phyloP scores from a whole-genome alignment of 352 stramenopile species.

The Phytophthora pinifolia region DNA sequence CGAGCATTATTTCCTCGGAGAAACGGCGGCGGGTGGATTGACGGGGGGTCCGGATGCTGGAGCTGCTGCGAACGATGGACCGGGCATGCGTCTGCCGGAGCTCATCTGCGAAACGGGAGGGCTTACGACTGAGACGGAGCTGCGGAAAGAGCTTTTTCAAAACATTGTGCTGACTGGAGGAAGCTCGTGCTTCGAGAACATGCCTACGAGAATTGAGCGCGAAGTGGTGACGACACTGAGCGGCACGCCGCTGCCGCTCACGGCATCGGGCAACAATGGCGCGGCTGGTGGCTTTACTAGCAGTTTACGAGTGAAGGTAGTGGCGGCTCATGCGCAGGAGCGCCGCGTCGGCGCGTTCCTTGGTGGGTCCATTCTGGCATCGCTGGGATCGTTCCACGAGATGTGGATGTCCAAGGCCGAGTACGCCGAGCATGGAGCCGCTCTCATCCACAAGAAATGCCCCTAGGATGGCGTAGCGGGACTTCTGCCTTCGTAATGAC shows the following conservation, averaged over 20 bases:
- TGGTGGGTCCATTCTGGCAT: constrained; percentile 96
- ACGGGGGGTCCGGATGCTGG: constrained; percentile 6
- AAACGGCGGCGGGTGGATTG: constrained; percentile 2
- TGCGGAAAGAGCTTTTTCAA: constrained; percentile 80
- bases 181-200: constrained; percentile 82
- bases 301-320: constrained; percentile 68
- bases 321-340: constrained; percentile 66
- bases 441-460: constrained; percentile 98
- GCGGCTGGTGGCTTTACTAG: constrained; percentile 25
- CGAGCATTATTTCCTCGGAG: constrained; percentile 83
- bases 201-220: constrained; percentile 69
- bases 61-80: constrained; percentile 3
- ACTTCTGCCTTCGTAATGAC: too few species aligned
- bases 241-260: constrained; percentile 35
- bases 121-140: constrained; percentile 67
- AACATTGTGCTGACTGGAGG: constrained; percentile 81
- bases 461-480: constrained; percentile 27
- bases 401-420: constrained; percentile 99
- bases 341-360: constrained; percentile 80
- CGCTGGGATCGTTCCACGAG: constrained; percentile 97
- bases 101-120: constrained; percentile 64
- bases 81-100: constrained; percentile 60
- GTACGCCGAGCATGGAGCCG: constrained; percentile 96
- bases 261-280: constrained; percentile 11
- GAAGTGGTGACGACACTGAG: constrained; percentile 65